Percentiles rank a stretch among this genome's conserved stretches.
Evolutionary conservation across 108 stramenopile genomes (phyloP).

Genomic region (Cyclotella atomus): DNA sequence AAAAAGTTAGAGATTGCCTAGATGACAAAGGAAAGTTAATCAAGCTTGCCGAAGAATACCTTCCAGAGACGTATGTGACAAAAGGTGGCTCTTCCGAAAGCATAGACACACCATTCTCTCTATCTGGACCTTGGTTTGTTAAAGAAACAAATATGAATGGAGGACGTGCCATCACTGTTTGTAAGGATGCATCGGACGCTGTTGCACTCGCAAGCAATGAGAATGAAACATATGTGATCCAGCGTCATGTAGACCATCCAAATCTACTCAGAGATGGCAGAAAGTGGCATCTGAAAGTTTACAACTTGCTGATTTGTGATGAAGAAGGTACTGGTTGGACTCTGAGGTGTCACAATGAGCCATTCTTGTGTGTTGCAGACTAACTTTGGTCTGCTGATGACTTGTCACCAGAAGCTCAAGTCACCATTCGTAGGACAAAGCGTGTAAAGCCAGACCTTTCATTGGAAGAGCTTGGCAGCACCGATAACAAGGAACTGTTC

Average conservation of each 20-base stretch:
- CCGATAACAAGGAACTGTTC: too few species aligned
- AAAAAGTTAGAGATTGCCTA: conserved; percentile 51
- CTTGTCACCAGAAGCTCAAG: conserved; percentile 41
- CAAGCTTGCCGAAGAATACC: conserved; percentile 30
- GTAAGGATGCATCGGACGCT: conserved; percentile 16
- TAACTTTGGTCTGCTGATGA: conserved; percentile 45
- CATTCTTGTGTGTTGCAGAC: conserved; percentile 38
- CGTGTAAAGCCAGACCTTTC: conserved; percentile 24
- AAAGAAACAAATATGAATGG: conserved; percentile 58
- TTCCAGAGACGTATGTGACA: conserved; percentile 52
- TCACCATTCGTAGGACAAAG: conserved; percentile 47
- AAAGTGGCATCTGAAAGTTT: conserved; percentile 58
- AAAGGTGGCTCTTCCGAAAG: conserved; percentile 28
- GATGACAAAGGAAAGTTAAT: conserved; percentile 61
- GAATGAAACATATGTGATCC: conserved; percentile 47
- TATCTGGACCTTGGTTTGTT: conserved; percentile 46
- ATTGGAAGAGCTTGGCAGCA: conserved; percentile 35
- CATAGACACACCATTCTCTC: background rate
- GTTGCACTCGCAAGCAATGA: conserved; percentile 9
- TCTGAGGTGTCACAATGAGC: conserved; percentile 39
- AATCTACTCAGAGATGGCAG: conserved; percentile 33
- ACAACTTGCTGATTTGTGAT: conserved; percentile 34
- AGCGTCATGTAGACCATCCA: conserved; percentile 49
- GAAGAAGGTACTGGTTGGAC: conserved; percentile 31
- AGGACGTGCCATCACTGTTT: conserved; percentile 44